Base-by-base conservation (phyloP, 2,329 filamentous ascomycete genomes). In the Stagonosporopsis vannaccii region DNA sequence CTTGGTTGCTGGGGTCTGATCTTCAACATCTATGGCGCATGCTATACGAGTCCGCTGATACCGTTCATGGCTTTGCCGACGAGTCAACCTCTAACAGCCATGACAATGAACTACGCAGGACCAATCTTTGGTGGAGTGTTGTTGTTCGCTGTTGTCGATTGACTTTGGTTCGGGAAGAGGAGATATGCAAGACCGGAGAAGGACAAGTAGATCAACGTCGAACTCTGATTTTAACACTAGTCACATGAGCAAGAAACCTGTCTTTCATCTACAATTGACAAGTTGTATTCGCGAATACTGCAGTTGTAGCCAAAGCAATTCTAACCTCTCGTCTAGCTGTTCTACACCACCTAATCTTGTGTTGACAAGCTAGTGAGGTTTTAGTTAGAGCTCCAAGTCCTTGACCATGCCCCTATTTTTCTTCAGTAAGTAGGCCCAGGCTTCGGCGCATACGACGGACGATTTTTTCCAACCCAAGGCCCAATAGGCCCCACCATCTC, bases 401-500 rank as follows among this genome's bases (percentile, higher is more conserved):
- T n/a, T n/a, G n/a, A n/a, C n/a, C n/a, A n/a, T n/a, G n/a, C n/a
- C n/a, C n/a, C n/a, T n/a, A 26, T 26, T 9, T 26, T 26, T 26
- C 25, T 26, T 26, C 25, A 26, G 5, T 26, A 26, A 5, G 9
- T 9, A 26, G 25, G n/a, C n/a, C n/a, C n/a, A n/a, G n/a, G n/a
- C n/a, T n/a, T 9, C 11, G 30, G 32, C 15, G 23, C 32, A n/a
- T 43, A 51, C 9, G 48, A 51, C 5, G 48, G 48, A 12, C 48
- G 39, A 9, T 51, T 51, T 7, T 22, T 28, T 2, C 48, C 48
- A 15, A 51, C 48, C 48, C 48, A 51, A 4, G 48, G 48, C 20
- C 48, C 48, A 4, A 44, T 23, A n/a, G 48, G 48, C 0, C 48
- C 48, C 4, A 51, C 40, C 48, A 51, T 43, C 9, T 51, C 48